Evolutionary conservation across 495 filamentous ascomycete genomes (phyloP).

Genomic region (Penicillium pancosmium): DNA sequence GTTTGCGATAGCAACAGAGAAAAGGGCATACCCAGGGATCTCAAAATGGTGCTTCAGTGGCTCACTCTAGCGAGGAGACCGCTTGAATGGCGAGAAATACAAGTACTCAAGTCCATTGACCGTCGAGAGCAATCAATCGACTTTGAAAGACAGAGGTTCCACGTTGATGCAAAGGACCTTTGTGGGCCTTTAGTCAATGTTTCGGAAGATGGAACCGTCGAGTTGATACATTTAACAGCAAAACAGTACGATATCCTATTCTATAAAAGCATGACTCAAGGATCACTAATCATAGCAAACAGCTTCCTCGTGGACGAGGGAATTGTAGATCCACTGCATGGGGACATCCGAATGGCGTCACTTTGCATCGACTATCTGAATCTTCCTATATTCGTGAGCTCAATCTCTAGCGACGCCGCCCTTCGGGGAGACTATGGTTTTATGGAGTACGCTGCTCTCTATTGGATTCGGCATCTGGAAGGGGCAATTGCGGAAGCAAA

Average conservation of each 20-base stretch:
- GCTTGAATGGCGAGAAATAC: constrained; percentile 6
- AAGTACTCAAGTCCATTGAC: constrained; percentile 6
- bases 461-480: constrained; percentile 9
- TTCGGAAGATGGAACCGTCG: constrained; percentile 4
- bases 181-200: constrained; percentile 7
- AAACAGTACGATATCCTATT: constrained; percentile 2
- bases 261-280: too few relatives aligned
- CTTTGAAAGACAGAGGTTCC: constrained; percentile 3
- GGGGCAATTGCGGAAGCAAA: background rate
- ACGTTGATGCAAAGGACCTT: constrained; percentile 2
- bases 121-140: background rate
- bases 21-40: background rate
- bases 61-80: background rate
- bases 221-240: constrained; percentile 6
- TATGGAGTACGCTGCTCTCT: constrained; percentile 5
- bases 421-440: constrained; percentile 4
- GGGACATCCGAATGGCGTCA: constrained; percentile 6
- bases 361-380: constrained; percentile 9
- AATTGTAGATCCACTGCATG: background rate
- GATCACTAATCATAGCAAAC: background rate
- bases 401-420: background rate
- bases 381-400: constrained; percentile 2
- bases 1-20: background rate
- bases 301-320: constrained; percentile 8
- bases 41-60: background rate